Conservation (phyloP, 805 yeast species). For the Metschnikowia peoriensis region DNA sequence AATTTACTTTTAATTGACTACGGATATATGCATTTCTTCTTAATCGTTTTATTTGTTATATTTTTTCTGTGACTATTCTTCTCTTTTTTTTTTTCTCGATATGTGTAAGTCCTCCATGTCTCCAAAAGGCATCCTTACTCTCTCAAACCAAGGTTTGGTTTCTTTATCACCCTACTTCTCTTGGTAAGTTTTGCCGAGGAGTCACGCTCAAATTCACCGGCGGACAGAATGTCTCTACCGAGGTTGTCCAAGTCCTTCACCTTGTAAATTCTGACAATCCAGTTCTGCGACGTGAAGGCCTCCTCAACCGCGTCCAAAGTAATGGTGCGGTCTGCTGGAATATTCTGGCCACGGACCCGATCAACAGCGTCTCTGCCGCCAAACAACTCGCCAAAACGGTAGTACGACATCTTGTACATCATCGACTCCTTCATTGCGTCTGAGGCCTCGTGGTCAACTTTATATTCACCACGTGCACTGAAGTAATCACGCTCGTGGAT, state of each 20-base stretch:
- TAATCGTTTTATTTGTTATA: too few relatives aligned
- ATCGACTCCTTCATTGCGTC: slow-evolving; percentile 83
- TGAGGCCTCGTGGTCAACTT: slow-evolving; percentile 79
- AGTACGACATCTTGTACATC: slow-evolving; percentile 93
- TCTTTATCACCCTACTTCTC: slow-evolving; percentile 45
- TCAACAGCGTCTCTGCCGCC: slow-evolving; percentile 65
- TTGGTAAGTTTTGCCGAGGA: slow-evolving; percentile 31
- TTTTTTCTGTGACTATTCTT: background rate
- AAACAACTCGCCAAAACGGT: slow-evolving; percentile 75
- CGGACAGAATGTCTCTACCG: slow-evolving; percentile 73
- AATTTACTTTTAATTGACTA: too few relatives aligned
- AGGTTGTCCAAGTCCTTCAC: slow-evolving; percentile 83
- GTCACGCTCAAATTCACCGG: slow-evolving; percentile 50
- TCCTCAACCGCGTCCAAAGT: slow-evolving; percentile 81
- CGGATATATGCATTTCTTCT: background rate
- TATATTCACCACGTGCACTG: slow-evolving; percentile 83
- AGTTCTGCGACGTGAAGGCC: slow-evolving; percentile 92
- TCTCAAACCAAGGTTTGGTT: slow-evolving; percentile 54
- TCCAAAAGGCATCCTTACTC: slow-evolving; percentile 22
- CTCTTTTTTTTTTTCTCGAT: background rate
- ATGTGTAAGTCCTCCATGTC: background rate
- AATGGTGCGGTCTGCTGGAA: slow-evolving; percentile 48
- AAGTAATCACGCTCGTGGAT: slow-evolving; percentile 81
- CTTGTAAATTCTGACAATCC: slow-evolving; percentile 93
- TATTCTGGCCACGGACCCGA: slow-evolving; percentile 83